phyloP scores from a whole-genome alignment of 176 grass and related monocot genomes.

The Oryza glumipatula region DNA sequence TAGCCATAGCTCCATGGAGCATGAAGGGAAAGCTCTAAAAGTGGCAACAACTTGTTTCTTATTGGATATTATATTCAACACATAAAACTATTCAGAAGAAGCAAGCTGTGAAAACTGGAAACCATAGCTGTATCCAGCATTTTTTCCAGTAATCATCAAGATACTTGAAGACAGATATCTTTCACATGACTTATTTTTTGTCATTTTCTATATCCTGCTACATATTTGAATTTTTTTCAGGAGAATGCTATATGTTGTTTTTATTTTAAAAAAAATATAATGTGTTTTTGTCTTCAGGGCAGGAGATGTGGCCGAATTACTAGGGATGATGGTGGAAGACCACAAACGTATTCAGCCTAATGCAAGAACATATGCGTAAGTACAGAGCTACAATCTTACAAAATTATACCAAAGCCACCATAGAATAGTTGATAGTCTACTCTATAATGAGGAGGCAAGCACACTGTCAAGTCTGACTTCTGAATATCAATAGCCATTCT shows the following conservation, averaged over 20 bases:
- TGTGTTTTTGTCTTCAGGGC: conserved; percentile 60
- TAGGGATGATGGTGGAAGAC: conserved; percentile 98
- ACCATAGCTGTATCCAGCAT: not conserved
- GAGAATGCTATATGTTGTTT: conserved; percentile 11
- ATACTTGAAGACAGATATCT: too few species aligned
- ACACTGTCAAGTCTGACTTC: conserved; percentile 16
- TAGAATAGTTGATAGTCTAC: conserved; percentile 3
- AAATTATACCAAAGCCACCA: not conserved
- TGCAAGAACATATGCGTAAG: conserved; percentile 93
- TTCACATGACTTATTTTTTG: not conserved
- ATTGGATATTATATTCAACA: conserved; percentile 1
- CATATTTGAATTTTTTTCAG: not conserved
- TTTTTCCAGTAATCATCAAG: not conserved
- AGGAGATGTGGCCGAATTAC: conserved; percentile 79
- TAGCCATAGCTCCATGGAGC: conserved; percentile 18
- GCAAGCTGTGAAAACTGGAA: not conserved
- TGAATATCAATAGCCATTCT: conserved; percentile 15
- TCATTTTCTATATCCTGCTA: not conserved
- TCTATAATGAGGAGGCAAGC: conserved; percentile 14
- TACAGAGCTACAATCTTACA: not conserved
- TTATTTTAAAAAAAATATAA: not conserved
- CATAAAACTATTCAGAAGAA: not conserved
- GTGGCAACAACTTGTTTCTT: conserved; percentile 1
- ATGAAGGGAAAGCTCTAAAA: conserved; percentile 8
- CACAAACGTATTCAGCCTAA: conserved; percentile 92